Conservation (phyloP, 2,329 filamentous ascomycete genomes). For the Colletotrichum sansevieriae region DNA sequence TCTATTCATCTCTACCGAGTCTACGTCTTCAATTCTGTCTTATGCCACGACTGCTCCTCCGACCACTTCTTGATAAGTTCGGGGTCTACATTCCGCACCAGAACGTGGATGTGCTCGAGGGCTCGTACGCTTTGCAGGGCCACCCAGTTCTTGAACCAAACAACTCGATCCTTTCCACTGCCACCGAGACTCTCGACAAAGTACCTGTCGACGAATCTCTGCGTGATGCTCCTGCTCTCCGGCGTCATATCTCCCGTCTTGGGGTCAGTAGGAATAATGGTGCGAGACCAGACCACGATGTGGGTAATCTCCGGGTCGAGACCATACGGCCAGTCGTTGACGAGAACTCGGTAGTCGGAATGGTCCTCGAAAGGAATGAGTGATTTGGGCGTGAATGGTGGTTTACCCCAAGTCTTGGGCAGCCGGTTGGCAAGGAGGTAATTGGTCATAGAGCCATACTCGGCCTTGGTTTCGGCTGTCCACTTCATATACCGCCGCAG, state of each 20-base stretch:
- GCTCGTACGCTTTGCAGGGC: constrained; percentile 88
- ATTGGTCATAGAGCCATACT: constrained; percentile 84
- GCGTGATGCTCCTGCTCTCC: constrained; percentile 73
- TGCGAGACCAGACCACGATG: constrained; percentile 93
- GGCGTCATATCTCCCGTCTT: constrained; percentile 79
- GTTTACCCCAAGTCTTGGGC: constrained; percentile 72
- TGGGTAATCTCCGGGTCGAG: constrained; percentile 77
- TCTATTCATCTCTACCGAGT: constrained; percentile 28
- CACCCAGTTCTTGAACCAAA: constrained; percentile 98
- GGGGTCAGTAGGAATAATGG: constrained; percentile 78
- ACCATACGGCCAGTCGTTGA: constrained; percentile 96
- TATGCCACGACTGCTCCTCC: constrained; percentile 57
- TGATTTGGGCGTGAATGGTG: constrained; percentile 67
- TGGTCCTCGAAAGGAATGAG: constrained; percentile 64
- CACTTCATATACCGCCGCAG: constrained; percentile 84
- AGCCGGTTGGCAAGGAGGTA: constrained; percentile 83
- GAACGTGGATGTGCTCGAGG: constrained; percentile 90
- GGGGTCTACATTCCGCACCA: constrained; percentile 68
- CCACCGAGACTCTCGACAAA: constrained; percentile 73
- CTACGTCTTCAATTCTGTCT: constrained; percentile 39
- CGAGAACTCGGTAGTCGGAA: constrained; percentile 76
- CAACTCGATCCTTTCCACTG: constrained; percentile 63
- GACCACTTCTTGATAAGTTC: constrained; percentile 68
- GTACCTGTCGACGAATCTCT: constrained; percentile 75
- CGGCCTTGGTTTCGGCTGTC: constrained; percentile 75